phyloP scores from a whole-genome alignment of 495 filamentous ascomycete genomes.

The Podospora australis region DNA sequence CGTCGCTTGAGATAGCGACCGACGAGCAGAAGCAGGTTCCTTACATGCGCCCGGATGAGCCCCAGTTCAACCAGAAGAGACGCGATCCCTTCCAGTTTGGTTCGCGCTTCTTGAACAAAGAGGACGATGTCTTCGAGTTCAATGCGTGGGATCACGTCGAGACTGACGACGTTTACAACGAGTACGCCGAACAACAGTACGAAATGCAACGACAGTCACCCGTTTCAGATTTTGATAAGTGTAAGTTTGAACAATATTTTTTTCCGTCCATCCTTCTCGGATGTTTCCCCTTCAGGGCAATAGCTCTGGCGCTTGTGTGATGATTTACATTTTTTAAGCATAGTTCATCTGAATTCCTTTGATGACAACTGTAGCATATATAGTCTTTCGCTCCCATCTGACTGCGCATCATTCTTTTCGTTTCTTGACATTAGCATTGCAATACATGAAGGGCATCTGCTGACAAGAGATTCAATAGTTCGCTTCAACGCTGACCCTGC shows the following conservation, averaged over 20 bases:
- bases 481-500: slow-evolving; percentile 85
- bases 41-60: slow-evolving; percentile 51
- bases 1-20: slow-evolving; percentile 23
- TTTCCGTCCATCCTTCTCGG: too few relatives aligned
- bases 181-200: slow-evolving; percentile 75
- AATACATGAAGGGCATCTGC: slow-evolving; percentile 14
- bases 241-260: slow-evolving; percentile 33
- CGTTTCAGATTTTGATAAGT: slow-evolving; percentile 80
- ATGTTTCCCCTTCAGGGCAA: background rate
- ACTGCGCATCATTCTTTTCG: slow-evolving; percentile 21
- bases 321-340: slow-evolving; percentile 51
- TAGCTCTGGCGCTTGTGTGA: slow-evolving; percentile 33
- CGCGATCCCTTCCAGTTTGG: slow-evolving; percentile 93
- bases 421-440: slow-evolving; percentile 5
- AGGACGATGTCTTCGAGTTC: slow-evolving; percentile 86
- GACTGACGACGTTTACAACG: slow-evolving; percentile 74
- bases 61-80: slow-evolving; percentile 64
- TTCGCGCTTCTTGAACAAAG: slow-evolving; percentile 71
- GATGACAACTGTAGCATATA: slow-evolving; percentile 46
- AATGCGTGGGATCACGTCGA: slow-evolving; percentile 99
- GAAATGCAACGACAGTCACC: slow-evolving; percentile 72
- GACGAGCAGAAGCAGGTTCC: slow-evolving; percentile 24
- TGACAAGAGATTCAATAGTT: slow-evolving; percentile 34
- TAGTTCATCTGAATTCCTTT: slow-evolving; percentile 56
- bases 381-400: slow-evolving; percentile 64